A percentile compares a stretch with the other conserved stretches of the same genome.
These are phyloP conservation scores for Polyrhizophydium stewartii DNA, from an alignment of 371 early-diverging fungal species.

Conservation along the genomic window DNA sequence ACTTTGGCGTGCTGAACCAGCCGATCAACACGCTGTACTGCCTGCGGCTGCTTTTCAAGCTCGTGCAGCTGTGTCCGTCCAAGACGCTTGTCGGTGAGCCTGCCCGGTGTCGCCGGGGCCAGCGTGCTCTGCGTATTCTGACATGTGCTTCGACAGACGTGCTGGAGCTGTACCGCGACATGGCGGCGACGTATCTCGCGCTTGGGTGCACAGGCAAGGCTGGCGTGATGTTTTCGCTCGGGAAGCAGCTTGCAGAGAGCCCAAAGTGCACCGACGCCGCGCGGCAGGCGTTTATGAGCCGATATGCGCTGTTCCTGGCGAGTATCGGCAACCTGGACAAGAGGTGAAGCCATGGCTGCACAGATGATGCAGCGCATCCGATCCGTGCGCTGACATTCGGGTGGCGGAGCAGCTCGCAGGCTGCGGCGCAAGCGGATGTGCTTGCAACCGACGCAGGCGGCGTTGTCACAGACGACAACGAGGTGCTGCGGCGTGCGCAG, in stretches of 20 bases:
- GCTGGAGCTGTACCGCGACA: slow-evolving; percentile 42
- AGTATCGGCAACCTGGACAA: slow-evolving; percentile 37
- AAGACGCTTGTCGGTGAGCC: not conserved
- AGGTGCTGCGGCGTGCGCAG: not conserved
- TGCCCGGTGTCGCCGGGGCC: no score
- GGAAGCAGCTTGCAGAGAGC: slow-evolving; percentile 34
- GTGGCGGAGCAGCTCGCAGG: no score
- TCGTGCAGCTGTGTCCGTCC: slow-evolving; percentile 25
- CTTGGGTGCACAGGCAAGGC: slow-evolving; percentile 69
- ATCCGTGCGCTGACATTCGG: not conserved
- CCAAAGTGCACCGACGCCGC: slow-evolving; percentile 16
- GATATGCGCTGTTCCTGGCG: slow-evolving; percentile 41
- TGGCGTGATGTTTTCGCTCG: slow-evolving; percentile 47
- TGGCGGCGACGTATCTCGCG: slow-evolving; percentile 49
- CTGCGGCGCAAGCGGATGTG: not conserved
- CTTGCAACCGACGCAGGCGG: not conserved
- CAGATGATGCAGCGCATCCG: no score
- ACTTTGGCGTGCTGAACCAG: slow-evolving; percentile 44
- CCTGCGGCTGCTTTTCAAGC: slow-evolving; percentile 39
- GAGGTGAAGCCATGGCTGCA: slow-evolving; percentile 13
- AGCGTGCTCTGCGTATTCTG: no score
- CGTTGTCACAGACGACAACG: not conserved
- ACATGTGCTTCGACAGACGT: slow-evolving; percentile 32
- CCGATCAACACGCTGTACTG: slow-evolving; percentile 38
- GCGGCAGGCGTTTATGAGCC: slow-evolving; percentile 28